A percentile compares a stretch with the other conserved stretches of the same genome.
Evolutionary conservation across 306 rosid genomes (phyloP).

Genomic region (Astragalus glycyphyllos): DNA sequence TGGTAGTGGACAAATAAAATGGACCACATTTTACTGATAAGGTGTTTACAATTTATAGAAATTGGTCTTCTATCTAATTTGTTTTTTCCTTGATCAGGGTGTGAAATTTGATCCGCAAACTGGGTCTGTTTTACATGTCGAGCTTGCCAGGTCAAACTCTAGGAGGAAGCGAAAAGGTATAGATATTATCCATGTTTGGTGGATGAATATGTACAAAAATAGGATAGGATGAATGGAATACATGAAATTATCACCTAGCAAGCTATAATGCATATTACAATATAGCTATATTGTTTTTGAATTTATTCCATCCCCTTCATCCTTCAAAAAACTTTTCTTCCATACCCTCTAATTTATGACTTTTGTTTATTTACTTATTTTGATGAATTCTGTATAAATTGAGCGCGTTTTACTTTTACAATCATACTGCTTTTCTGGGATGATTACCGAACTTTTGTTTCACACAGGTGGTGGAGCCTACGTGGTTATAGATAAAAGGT

Average conservation of each 20-base stretch:
- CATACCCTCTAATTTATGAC: conserved; percentile 1
- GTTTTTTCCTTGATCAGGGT: conserved; percentile 59
- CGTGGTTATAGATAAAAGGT: conserved; percentile 91
- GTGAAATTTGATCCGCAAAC: conserved; percentile 95
- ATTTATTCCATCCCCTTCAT: conserved; percentile 8
- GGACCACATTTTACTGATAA: conserved; percentile 9
- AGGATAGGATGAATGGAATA: conserved; percentile 7
- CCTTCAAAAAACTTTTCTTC: conserved; percentile 26
- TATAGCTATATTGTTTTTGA: conserved; percentile 28
- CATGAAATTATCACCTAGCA: not conserved
- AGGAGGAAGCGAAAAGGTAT: conserved; percentile 92
- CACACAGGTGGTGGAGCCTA: conserved; percentile 83
- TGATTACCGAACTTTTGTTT: conserved; percentile 35
- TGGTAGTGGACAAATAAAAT: conserved; percentile 2
- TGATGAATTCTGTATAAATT: conserved; percentile 33
- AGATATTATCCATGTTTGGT: conserved; percentile 5
- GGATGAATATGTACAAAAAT: not conserved
- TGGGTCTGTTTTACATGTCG: conserved; percentile 83
- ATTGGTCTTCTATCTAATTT: conserved; percentile 42
- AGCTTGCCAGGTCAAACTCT: conserved; percentile 93
- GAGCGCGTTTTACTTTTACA: conserved; percentile 9
- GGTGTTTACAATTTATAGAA: conserved; percentile 26
- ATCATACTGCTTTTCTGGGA: conserved; percentile 21
- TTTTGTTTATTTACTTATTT: not conserved
- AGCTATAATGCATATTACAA: conserved; percentile 22